Evolutionary conservation across 2,329 filamentous ascomycete genomes (phyloP).

Genomic region (Aspergillus sp.): DNA sequence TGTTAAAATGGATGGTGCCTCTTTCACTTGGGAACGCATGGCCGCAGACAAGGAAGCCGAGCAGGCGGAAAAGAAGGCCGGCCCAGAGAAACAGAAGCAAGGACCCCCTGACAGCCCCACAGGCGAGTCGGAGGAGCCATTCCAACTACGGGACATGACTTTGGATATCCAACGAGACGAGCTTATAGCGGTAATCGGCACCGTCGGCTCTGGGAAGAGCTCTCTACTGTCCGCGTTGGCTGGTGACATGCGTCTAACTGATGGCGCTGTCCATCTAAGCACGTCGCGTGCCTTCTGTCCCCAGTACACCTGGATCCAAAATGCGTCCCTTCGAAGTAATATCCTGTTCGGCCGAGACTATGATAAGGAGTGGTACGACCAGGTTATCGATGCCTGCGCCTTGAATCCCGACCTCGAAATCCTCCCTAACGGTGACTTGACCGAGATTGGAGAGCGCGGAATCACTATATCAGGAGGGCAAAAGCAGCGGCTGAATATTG

Average conservation of each 20-base stretch:
- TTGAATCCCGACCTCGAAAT: constrained; percentile 84
- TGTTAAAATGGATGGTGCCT: constrained; percentile 68
- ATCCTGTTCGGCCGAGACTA: constrained; percentile 84
- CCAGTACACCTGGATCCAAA: constrained; percentile 98
- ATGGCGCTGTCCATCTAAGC: constrained; percentile 66
- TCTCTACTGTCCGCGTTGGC: constrained; percentile 85
- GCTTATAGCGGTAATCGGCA: constrained; percentile 61
- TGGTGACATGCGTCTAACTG: constrained; percentile 75
- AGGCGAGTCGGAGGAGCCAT: constrained; percentile 31
- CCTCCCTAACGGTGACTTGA: constrained; percentile 83
- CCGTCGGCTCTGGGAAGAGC: constrained; percentile 79
- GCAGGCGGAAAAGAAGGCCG: constrained; percentile 17
- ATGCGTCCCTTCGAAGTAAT: constrained; percentile 81
- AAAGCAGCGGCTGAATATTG: constrained; percentile 93
- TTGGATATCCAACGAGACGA: constrained; percentile 41
- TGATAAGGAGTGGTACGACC: constrained; percentile 74
- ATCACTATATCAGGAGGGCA: constrained; percentile 95
- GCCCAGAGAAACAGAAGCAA: constrained; percentile 51
- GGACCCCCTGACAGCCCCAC: constrained; percentile 16
- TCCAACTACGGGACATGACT: constrained; percentile 40
- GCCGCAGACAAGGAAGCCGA: constrained; percentile 3
- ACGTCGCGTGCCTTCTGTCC: constrained; percentile 87
- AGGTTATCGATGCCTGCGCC: constrained; percentile 84
- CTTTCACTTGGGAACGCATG: constrained; percentile 70
- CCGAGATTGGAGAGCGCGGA: constrained; percentile 91